Evolutionary conservation across 768 basidiomycete genomes (phyloP).

Genomic region (Candolleomyces aberdarensis): DNA sequence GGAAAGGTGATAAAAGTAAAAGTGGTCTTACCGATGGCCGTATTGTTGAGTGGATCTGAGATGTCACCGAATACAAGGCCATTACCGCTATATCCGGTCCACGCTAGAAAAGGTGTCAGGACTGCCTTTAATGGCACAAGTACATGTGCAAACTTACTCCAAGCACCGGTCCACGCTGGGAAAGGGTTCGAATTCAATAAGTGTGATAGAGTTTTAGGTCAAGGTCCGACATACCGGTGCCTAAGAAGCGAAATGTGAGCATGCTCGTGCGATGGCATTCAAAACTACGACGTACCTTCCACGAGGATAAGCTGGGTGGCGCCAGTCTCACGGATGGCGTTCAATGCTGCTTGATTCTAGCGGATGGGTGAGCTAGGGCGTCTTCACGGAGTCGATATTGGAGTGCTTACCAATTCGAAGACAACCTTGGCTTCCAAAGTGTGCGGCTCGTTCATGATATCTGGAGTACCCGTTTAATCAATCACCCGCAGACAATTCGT

Average conservation of each 20-base stretch:
- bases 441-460: constrained; percentile 54
- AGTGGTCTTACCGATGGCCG: constrained; percentile 45
- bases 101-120: constrained; percentile 31
- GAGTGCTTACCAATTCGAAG: constrained; percentile 33
- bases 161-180: constrained; percentile 54
- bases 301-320: constrained; percentile 52
- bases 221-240: constrained; percentile 6
- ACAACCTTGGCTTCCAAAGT: constrained; percentile 50
- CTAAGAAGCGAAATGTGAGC: neutral
- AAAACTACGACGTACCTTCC: constrained; percentile 23
- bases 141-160: constrained; percentile 27
- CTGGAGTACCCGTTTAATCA: neutral
- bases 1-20: neutral
- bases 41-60: constrained; percentile 59
- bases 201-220: neutral
- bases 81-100: constrained; percentile 53
- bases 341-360: constrained; percentile 62
- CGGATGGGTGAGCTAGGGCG: neutral
- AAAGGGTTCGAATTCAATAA: constrained; percentile 25
- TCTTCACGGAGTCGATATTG: neutral
- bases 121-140: neutral
- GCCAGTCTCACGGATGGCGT: constrained; percentile 59
- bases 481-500: too few relatives aligned
- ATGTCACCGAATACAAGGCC: constrained; percentile 46
- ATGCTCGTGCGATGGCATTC: neutral